A percentile compares a stretch with the other conserved stretches of the same genome.
Conservation (phyloP, 495 filamentous ascomycete genomes). For the Lindgomyces ingoldianus region DNA sequence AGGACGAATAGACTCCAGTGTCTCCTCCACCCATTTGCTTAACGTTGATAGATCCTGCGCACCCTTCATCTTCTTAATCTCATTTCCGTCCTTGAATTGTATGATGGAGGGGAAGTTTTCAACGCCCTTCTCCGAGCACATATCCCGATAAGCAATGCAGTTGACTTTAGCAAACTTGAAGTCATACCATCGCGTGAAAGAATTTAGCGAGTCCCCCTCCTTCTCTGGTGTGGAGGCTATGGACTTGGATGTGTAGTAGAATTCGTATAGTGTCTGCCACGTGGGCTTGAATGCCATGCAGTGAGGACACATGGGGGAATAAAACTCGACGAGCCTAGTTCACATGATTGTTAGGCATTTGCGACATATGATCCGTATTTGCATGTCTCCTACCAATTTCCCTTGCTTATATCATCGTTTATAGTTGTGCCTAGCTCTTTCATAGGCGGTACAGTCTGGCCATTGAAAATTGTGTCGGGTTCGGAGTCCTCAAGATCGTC, state of each 20-base stretch:
- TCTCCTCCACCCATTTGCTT: constrained; percentile 71
- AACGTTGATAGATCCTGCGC: constrained; percentile 61
- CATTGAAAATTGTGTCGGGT: constrained; percentile 71
- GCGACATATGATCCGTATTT: constrained; percentile 31
- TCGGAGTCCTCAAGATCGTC: constrained; percentile 24
- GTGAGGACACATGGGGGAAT: constrained; percentile 76
- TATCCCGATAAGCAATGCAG: constrained; percentile 75
- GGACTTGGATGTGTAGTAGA: constrained; percentile 90
- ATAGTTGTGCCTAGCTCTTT: constrained; percentile 62
- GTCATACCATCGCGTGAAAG: constrained; percentile 75
- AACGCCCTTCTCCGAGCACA: constrained; percentile 68
- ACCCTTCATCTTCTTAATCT: constrained; percentile 61
- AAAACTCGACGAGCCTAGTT: constrained; percentile 71
- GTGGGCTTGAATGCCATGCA: constrained; percentile 78
- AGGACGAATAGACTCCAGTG: constrained; percentile 73
- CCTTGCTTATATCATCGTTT: constrained; percentile 60
- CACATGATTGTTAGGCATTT: not conserved
- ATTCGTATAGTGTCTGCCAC: constrained; percentile 94
- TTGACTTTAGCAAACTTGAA: constrained; percentile 86
- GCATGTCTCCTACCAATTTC: constrained; percentile 56
- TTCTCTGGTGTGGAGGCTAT: constrained; percentile 49
- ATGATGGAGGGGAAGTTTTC: constrained; percentile 69
- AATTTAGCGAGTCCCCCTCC: constrained; percentile 56
- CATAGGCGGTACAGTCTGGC: constrained; percentile 72
- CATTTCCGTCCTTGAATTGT: constrained; percentile 80